Percentiles rank a stretch among this genome's conserved stretches.
Conservation (phyloP, 768 basidiomycete genomes). For the Dacryopinax spathularia region DNA sequence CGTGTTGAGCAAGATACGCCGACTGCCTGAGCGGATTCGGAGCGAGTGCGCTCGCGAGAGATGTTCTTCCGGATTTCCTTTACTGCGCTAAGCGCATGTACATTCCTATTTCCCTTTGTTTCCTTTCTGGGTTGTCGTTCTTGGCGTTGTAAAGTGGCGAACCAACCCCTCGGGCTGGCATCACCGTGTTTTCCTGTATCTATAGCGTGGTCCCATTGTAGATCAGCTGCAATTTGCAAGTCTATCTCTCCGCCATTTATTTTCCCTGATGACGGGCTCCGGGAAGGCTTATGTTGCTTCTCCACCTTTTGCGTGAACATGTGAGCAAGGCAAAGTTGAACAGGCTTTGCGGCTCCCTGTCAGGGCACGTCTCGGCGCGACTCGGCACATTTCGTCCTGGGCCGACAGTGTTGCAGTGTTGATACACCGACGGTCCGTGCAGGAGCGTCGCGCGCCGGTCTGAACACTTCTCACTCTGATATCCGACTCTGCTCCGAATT, state of each 20-base stretch:
- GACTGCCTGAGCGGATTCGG: too few species aligned
- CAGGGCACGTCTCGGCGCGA: not conserved
- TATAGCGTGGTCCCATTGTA: not conserved
- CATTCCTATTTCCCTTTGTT: not conserved
- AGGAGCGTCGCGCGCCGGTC: not conserved
- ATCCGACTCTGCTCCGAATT: too few species aligned
- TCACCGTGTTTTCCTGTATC: not conserved
- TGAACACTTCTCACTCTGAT: not conserved
- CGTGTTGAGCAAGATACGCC: too few species aligned
- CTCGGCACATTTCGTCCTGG: slow-evolving; percentile 2
- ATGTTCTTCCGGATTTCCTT: not conserved
- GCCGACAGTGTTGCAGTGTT: not conserved
- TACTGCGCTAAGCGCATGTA: not conserved
- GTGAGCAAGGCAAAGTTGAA: not conserved
- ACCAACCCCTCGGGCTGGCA: not conserved
- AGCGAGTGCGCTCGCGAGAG: not conserved
- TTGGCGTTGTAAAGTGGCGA: not conserved
- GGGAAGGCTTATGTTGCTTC: not conserved
- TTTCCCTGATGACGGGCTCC: too few species aligned
- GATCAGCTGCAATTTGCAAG: not conserved
- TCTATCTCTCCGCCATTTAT: not conserved
- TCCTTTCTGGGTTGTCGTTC: not conserved
- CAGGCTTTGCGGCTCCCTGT: not conserved
- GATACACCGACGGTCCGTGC: slow-evolving; percentile 3
- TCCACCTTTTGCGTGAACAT: not conserved